Evolutionary conservation across 2,329 filamentous ascomycete genomes (phyloP).

Genomic region (Pseudocercospora macadamiae): DNA sequence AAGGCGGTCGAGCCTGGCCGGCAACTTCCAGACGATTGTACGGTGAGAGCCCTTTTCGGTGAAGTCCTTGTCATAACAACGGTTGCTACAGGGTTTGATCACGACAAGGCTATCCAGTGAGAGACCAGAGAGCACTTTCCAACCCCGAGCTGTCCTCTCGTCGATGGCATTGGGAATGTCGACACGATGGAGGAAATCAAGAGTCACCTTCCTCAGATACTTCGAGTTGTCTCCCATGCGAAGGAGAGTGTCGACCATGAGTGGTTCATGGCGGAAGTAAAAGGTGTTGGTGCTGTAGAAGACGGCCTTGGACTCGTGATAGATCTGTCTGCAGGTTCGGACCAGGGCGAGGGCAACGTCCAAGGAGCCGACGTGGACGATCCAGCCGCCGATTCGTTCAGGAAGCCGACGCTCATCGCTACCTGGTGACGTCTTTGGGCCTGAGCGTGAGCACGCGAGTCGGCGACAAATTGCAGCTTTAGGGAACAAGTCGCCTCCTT

Average conservation of each 20-base stretch:
- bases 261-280: neutral
- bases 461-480: too few relatives aligned
- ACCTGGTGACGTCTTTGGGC: too few relatives aligned
- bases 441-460: too few relatives aligned
- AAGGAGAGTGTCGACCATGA: neutral
- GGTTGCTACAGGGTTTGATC: too few relatives aligned
- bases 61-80: too few relatives aligned
- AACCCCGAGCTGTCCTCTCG: neutral
- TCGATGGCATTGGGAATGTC: too few relatives aligned
- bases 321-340: neutral
- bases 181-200: neutral
- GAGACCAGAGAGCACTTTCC: too few relatives aligned
- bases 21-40: neutral
- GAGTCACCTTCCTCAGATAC: neutral
- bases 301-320: neutral
- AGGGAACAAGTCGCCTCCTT: neutral
- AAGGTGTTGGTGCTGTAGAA: slow-evolving; percentile 1
- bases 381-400: too few relatives aligned
- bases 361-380: neutral
- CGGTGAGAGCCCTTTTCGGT: too few relatives aligned
- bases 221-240: neutral
- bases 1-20: neutral
- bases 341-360: neutral
- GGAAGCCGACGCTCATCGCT: too few relatives aligned
- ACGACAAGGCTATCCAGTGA: too few relatives aligned